These are phyloP conservation scores for Pneumocystis canis DNA, from an alignment of 1,139 yeast genomes.

Conservation along the genomic window DNA sequence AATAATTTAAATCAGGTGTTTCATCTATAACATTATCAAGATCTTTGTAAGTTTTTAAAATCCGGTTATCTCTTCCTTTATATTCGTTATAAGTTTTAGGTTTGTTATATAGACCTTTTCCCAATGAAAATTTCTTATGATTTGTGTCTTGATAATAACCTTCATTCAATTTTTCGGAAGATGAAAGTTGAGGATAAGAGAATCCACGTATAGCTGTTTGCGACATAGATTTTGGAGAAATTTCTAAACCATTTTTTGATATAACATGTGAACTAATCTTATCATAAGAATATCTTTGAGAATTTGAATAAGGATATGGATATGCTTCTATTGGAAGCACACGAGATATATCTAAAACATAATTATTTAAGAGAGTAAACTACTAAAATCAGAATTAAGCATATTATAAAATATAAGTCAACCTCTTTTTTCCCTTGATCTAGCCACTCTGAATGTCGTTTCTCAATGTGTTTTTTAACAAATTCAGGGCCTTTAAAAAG, in stretches of 20 bases:
- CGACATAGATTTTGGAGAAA: not conserved
- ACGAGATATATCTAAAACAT: not conserved
- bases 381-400: slow-evolving; percentile 8
- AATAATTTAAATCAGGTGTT: not conserved
- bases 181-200: not conserved
- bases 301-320: not conserved
- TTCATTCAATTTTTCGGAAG: not conserved
- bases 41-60: not conserved
- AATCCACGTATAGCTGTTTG: not conserved
- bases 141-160: not conserved
- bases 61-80: not conserved
- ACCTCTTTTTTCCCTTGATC: slow-evolving; percentile 11
- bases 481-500: slow-evolving; percentile 18
- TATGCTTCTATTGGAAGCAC: not conserved
- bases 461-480: slow-evolving; percentile 17
- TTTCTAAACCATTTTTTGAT: not conserved
- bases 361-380: not conserved
- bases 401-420: slow-evolving; percentile 12
- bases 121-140: not conserved
- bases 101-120: not conserved
- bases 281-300: not conserved
- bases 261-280: not conserved
- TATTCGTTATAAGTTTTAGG: not conserved
- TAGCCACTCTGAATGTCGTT: slow-evolving; percentile 17
- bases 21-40: not conserved